Evolutionary conservation across 1,284 basidiomycete genomes (phyloP).

Genomic region (Stereum hirsutum): DNA sequence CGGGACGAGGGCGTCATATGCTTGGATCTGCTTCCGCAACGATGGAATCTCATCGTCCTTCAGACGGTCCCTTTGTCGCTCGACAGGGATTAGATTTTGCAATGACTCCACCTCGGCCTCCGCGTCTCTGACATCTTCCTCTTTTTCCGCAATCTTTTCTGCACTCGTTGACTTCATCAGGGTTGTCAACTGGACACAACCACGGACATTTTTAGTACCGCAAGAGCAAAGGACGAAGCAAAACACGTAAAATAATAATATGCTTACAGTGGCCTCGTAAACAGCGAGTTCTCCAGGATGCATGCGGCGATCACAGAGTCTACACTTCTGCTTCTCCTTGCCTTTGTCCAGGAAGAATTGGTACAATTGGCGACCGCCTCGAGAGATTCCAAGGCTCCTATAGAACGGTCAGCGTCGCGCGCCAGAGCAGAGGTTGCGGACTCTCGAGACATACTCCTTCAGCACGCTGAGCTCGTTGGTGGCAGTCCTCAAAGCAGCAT

Average conservation of each 20-base stretch:
- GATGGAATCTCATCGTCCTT: slow-evolving; percentile 54
- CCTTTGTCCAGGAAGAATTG: slow-evolving; percentile 53
- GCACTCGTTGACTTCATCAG: slow-evolving; percentile 34
- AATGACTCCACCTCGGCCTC: slow-evolving; percentile 47
- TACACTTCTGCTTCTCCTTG: slow-evolving; percentile 60
- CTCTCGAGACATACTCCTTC: slow-evolving; percentile 40
- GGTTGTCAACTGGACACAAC: slow-evolving; percentile 28
- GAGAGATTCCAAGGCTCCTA: slow-evolving; percentile 14
- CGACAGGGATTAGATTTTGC: slow-evolving; percentile 48
- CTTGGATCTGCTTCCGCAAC: slow-evolving; percentile 56
- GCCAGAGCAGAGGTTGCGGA: background rate
- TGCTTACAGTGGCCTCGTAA: slow-evolving; percentile 62
- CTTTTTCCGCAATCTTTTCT: slow-evolving; percentile 25
- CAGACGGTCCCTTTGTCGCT: slow-evolving; percentile 44
- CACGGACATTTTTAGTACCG: no score
- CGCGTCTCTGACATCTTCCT: slow-evolving; percentile 54
- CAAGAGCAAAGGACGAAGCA: no score
- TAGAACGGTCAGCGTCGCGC: no score
- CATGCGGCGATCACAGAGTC: slow-evolving; percentile 70
- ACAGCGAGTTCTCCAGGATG: slow-evolving; percentile 48
- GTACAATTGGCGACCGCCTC: slow-evolving; percentile 49
- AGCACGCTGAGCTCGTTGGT: slow-evolving; percentile 41
- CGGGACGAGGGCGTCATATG: slow-evolving; percentile 45
- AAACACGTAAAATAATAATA: background rate
- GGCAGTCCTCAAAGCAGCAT: slow-evolving; percentile 50